These are phyloP conservation scores for Massariosphaeria phaeospora DNA, from an alignment of 495 filamentous ascomycete species.

Conservation along the genomic window DNA sequence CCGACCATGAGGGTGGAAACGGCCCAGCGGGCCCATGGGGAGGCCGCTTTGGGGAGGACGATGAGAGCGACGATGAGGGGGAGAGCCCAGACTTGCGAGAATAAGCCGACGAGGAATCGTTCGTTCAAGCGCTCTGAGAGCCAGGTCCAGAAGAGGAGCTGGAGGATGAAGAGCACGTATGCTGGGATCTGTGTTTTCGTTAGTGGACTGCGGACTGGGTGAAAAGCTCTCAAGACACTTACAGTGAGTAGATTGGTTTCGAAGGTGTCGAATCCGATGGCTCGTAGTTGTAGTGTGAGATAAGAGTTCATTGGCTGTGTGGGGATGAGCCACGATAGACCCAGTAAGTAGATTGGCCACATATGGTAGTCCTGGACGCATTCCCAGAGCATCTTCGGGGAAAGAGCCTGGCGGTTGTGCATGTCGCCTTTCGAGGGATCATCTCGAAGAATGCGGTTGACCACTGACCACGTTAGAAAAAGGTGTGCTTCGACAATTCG, in stretches of 20 bases:
- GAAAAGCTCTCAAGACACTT: background rate
- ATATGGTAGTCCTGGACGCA: slow-evolving; percentile 35
- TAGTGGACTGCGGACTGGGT: background rate
- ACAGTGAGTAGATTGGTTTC: slow-evolving; percentile 35
- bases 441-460: slow-evolving; percentile 37
- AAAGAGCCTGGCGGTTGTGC: slow-evolving; percentile 34
- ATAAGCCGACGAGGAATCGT: slow-evolving; percentile 47
- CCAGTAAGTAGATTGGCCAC: slow-evolving; percentile 40
- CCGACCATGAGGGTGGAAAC: slow-evolving; percentile 30
- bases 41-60: slow-evolving; percentile 36
- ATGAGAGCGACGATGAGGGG: slow-evolving; percentile 53
- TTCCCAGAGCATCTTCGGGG: slow-evolving; percentile 25
- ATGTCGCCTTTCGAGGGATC: slow-evolving; percentile 38
- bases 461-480: slow-evolving; percentile 23
- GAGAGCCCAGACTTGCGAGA: slow-evolving; percentile 55
- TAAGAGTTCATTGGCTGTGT: slow-evolving; percentile 23
- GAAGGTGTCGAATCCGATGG: slow-evolving; percentile 29
- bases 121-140: slow-evolving; percentile 56
- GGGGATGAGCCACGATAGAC: slow-evolving; percentile 35
- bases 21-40: slow-evolving; percentile 23
- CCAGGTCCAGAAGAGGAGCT: slow-evolving; percentile 51
- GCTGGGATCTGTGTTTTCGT: slow-evolving; percentile 30
- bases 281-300: slow-evolving; percentile 25
- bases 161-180: slow-evolving; percentile 43
- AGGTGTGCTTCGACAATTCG: background rate